Conservation (phyloP, 2,329 filamentous ascomycete genomes). For the Rutstroemia sp. region DNA sequence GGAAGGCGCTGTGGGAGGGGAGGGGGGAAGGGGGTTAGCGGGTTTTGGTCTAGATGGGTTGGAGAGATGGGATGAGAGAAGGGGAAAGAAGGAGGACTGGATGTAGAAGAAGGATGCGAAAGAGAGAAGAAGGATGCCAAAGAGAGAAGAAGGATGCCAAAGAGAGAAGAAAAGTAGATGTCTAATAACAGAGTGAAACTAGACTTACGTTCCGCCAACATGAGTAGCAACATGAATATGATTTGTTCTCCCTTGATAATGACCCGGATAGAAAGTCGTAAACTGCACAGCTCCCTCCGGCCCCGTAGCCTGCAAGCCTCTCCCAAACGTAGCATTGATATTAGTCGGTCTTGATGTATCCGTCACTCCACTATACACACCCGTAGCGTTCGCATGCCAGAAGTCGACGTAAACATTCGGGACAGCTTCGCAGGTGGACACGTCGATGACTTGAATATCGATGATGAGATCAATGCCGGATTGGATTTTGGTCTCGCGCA, state of each 20-base stretch:
- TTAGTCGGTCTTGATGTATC: slow-evolving; percentile 32
- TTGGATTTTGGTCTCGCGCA: slow-evolving; percentile 29
- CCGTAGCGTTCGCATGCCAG: slow-evolving; percentile 41
- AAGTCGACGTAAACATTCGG: slow-evolving; percentile 43
- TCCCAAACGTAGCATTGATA: slow-evolving; percentile 34
- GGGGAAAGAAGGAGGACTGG: neutral
- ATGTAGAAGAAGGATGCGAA: neutral
- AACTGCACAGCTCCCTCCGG: slow-evolving; percentile 37
- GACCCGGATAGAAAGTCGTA: slow-evolving; percentile 37
- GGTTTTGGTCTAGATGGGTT: neutral
- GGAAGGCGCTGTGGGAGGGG: slow-evolving; percentile 9
- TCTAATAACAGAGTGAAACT: neutral
- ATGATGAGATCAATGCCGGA: slow-evolving; percentile 29
- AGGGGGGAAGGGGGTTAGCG: neutral
- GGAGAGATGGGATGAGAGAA: neutral
- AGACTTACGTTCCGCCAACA: slow-evolving; percentile 28
- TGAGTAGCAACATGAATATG: slow-evolving; percentile 45
- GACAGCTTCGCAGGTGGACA: slow-evolving; percentile 45
- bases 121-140: neutral
- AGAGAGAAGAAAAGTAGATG: neutral
- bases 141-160: neutral
- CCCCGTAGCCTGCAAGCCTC: slow-evolving; percentile 36
- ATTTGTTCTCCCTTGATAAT: slow-evolving; percentile 37
- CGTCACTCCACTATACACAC: slow-evolving; percentile 42
- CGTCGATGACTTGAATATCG: slow-evolving; percentile 47